Evolutionary conservation across 345 rosid genomes (phyloP).

Genomic region (Stellera chamaejasme): DNA sequence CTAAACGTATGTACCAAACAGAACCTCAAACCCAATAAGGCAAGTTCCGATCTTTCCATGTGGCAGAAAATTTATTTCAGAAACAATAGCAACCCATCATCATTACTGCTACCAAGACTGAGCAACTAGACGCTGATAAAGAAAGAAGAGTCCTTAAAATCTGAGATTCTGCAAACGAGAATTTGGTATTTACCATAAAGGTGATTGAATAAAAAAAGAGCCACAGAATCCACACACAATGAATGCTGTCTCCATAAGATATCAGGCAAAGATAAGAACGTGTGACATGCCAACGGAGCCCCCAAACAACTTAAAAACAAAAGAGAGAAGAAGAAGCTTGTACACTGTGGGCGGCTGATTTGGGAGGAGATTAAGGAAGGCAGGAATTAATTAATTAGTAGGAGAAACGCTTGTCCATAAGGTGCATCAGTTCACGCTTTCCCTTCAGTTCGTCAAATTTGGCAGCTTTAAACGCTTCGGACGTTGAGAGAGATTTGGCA

Average conservation of each 20-base stretch:
- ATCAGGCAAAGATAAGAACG: not conserved
- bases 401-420: constrained; percentile 3
- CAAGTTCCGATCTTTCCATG: constrained; percentile 3
- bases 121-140: not conserved
- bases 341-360: not conserved
- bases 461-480: constrained; percentile 6
- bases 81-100: not conserved
- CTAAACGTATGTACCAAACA: not conserved
- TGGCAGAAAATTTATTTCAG: not conserved
- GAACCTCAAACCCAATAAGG: not conserved
- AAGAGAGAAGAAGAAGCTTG: not conserved
- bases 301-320: not conserved
- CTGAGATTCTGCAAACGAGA: not conserved
- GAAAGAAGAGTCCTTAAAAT: not conserved
- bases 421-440: constrained; percentile 4
- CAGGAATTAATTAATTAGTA: not conserved
- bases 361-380: not conserved
- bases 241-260: no score
- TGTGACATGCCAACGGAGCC: not conserved
- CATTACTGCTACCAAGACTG: not conserved
- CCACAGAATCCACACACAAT: not conserved
- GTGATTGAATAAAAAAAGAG: not conserved
- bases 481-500: not conserved
- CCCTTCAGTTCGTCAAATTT: constrained; percentile 1
- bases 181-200: not conserved